Evolutionary conservation across 2,329 filamentous ascomycete species (phyloP).

Genomic region (Falciphora oryzae): DNA sequence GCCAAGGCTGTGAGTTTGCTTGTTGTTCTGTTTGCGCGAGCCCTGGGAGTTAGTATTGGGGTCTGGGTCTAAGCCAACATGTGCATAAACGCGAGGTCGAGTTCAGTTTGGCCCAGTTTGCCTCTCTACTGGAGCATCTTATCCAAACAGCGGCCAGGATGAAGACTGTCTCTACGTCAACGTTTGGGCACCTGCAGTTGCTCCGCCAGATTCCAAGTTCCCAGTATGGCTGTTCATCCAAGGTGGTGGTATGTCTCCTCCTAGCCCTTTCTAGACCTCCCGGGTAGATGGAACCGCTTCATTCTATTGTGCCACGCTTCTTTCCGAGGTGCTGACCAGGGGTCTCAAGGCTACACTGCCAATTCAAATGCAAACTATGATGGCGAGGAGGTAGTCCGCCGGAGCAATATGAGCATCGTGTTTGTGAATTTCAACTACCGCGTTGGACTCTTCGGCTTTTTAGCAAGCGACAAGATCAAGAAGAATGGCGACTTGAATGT

Average conservation of each 20-base stretch:
- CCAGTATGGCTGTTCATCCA: slow-evolving; percentile 51
- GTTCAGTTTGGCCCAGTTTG: slow-evolving; percentile 40
- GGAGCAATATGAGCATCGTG: slow-evolving; percentile 35
- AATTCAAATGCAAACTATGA: slow-evolving; percentile 46
- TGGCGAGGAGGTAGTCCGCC: slow-evolving; percentile 37
- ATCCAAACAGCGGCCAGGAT: slow-evolving; percentile 24
- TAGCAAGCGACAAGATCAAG: slow-evolving; percentile 50
- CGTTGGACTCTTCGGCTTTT: slow-evolving; percentile 56
- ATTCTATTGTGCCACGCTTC: not conserved
- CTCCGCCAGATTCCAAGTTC: slow-evolving; percentile 34
- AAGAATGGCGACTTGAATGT: slow-evolving; percentile 53
- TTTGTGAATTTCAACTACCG: slow-evolving; percentile 58
- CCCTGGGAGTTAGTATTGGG: not conserved
- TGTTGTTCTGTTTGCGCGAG: not conserved
- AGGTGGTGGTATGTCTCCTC: slow-evolving; percentile 28
- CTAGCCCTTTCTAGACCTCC: not conserved
- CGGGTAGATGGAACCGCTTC: not conserved
- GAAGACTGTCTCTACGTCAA: slow-evolving; percentile 39
- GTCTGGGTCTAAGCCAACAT: not conserved
- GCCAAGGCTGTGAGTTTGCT: slow-evolving; percentile 10
- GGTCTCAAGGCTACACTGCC: slow-evolving; percentile 31
- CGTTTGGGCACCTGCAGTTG: slow-evolving; percentile 35
- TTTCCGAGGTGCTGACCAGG: not conserved
- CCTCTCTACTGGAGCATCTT: slow-evolving; percentile 29
- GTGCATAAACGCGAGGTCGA: not conserved